These are phyloP conservation scores for Trichomonascaceae sp. DNA, from an alignment of 1,139 yeast genomes.

Conservation along the genomic window DNA sequence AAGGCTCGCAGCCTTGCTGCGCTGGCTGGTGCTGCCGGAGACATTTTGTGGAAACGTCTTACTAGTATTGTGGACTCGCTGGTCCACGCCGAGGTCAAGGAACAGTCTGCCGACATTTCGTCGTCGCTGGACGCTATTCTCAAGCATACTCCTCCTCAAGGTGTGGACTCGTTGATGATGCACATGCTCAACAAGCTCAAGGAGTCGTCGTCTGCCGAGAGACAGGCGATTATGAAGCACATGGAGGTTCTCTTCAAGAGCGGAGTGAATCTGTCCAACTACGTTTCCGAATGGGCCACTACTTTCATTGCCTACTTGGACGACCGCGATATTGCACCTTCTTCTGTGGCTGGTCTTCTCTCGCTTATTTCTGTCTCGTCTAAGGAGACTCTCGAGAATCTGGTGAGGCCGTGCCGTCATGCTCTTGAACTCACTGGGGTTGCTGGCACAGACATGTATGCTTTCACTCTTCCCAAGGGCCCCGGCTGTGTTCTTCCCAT, in stretches of 20 bases:
- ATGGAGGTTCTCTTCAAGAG: conserved; percentile 57
- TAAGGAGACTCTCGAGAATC: conserved; percentile 60
- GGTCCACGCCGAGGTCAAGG: conserved; percentile 39
- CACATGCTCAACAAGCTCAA: neutral
- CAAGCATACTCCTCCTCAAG: neutral
- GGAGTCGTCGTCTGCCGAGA: neutral
- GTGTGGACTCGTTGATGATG: neutral
- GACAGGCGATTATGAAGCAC: conserved; percentile 28
- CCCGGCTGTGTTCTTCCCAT: conserved; percentile 82
- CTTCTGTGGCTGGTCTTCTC: conserved; percentile 55
- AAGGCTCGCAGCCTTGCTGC: conserved; percentile 84
- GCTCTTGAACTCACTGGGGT: conserved; percentile 58
- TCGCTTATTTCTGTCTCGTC: conserved; percentile 58
- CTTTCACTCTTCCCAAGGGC: conserved; percentile 67
- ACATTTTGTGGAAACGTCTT: conserved; percentile 62
- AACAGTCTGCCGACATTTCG: neutral
- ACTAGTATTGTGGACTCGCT: conserved; percentile 60
- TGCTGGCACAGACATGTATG: conserved; percentile 55
- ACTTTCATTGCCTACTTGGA: conserved; percentile 63
- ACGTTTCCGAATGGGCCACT: conserved; percentile 62
- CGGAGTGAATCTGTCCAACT: conserved; percentile 63
- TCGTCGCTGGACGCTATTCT: neutral
- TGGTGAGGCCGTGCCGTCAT: conserved; percentile 68
- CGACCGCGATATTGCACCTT: conserved; percentile 57
- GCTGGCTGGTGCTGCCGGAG: conserved; percentile 83